These are phyloP conservation scores for Baeospora myosura DNA, from an alignment of 1,284 basidiomycete species.

Conservation along the genomic window DNA sequence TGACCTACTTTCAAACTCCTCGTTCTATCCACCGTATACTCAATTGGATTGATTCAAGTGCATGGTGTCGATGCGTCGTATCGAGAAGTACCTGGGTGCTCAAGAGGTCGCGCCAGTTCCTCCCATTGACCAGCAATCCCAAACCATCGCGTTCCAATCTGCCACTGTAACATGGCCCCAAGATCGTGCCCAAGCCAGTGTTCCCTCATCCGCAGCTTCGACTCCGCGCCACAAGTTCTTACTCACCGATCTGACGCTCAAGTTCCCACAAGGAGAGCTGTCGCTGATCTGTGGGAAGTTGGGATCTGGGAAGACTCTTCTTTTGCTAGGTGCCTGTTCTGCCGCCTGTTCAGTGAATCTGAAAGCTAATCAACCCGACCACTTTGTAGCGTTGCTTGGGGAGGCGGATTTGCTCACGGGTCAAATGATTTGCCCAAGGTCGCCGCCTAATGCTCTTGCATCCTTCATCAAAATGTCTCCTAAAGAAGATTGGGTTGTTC, in stretches of 20 bases:
- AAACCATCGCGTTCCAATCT: conserved; percentile 66
- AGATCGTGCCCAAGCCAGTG: conserved; percentile 48
- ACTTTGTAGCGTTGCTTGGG: conserved; percentile 66
- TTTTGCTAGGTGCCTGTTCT: conserved; percentile 51
- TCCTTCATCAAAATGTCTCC: conserved; percentile 38
- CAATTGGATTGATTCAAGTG: conserved; percentile 33
- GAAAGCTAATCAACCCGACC: conserved; percentile 9
- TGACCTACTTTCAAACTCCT: conserved; percentile 18
- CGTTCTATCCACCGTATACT: not conserved
- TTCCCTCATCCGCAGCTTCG: conserved; percentile 48
- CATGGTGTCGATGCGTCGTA: conserved; percentile 81
- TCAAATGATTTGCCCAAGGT: conserved; percentile 74
- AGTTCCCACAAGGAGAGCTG: conserved; percentile 74
- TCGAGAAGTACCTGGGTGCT: conserved; percentile 80
- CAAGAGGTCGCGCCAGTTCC: conserved; percentile 61
- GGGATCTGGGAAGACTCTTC: conserved; percentile 78
- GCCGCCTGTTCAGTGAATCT: not conserved
- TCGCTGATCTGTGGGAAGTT: conserved; percentile 79
- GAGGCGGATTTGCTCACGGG: conserved; percentile 84
- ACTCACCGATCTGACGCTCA: conserved; percentile 71
- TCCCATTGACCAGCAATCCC: conserved; percentile 47
- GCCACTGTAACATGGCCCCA: conserved; percentile 89
- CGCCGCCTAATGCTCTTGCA: conserved; percentile 73
- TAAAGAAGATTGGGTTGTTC: conserved; percentile 68
- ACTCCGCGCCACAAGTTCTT: conserved; percentile 78